Conservation (phyloP, 2,329 filamentous ascomycete genomes). For the Talaromyces piceae region DNA sequence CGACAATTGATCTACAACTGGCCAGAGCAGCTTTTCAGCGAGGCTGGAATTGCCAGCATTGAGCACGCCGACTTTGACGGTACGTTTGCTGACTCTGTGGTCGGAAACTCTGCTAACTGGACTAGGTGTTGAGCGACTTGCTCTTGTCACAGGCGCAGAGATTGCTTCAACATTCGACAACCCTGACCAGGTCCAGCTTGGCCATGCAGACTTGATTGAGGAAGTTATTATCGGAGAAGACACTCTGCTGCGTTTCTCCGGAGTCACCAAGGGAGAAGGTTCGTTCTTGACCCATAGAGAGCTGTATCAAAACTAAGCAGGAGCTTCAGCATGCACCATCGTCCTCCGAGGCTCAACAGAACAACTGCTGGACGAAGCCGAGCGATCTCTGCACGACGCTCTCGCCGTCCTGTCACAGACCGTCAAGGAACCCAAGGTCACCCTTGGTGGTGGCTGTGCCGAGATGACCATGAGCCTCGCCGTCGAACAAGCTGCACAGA, state of each 20-base stretch:
- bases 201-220: slow-evolving; percentile 90
- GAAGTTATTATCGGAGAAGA: slow-evolving; percentile 98
- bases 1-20: slow-evolving; percentile 99
- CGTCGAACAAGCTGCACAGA: slow-evolving; percentile 85
- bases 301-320: slow-evolving; percentile 25
- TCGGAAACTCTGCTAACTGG: background rate
- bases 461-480: slow-evolving; percentile 99
- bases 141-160: slow-evolving; percentile 91
- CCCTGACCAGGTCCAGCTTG: slow-evolving; percentile 92
- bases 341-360: slow-evolving; percentile 94
- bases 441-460: slow-evolving; percentile 88
- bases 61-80: slow-evolving; percentile 99
- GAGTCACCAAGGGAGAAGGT: slow-evolving; percentile 53
- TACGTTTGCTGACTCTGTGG: slow-evolving; percentile 4
- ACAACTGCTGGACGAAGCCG: slow-evolving; percentile 92
- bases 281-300: background rate
- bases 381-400: slow-evolving; percentile 92
- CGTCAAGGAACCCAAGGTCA: slow-evolving; percentile 86
- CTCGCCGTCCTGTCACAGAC: slow-evolving; percentile 95
- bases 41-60: slow-evolving; percentile 96
- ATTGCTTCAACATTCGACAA: slow-evolving; percentile 98
- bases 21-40: slow-evolving; percentile 97
- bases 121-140: slow-evolving; percentile 69
- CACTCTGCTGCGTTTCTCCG: slow-evolving; percentile 94
- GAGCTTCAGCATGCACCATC: slow-evolving; percentile 90